phyloP scores from a whole-genome alignment of 345 rosid species.

The Acer saccharum region DNA sequence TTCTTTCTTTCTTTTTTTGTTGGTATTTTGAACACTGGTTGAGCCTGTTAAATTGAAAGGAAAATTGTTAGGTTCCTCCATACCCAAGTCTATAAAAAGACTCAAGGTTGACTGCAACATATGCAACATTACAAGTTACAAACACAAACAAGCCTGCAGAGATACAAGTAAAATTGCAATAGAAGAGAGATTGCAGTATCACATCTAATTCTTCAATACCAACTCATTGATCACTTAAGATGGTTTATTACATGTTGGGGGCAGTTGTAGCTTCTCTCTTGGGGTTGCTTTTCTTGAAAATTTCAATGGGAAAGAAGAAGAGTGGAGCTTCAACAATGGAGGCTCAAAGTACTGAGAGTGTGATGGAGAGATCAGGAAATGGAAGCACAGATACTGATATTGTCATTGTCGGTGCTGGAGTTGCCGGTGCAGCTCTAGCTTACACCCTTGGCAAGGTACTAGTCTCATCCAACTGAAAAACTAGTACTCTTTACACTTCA shows the following conservation, averaged over 20 bases:
- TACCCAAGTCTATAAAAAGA: neutral
- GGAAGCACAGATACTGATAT: neutral
- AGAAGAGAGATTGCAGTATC: neutral
- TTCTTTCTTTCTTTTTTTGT: too few relatives aligned
- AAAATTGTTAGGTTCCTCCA: too few relatives aligned
- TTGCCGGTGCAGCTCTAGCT: constrained; percentile 10
- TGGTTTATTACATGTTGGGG: constrained; percentile 12
- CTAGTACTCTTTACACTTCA: neutral
- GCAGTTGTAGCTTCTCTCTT: neutral
- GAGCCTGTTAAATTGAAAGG: neutral
- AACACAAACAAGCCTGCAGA: neutral
- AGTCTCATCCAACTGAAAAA: neutral
- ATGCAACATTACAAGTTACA: neutral
- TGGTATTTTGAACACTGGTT: neutral
- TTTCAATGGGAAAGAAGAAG: neutral
- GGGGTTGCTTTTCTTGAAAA: neutral
- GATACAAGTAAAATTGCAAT: too few relatives aligned
- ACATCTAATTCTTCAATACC: neutral
- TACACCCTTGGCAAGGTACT: constrained; percentile 8
- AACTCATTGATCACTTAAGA: neutral
- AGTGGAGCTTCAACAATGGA: neutral
- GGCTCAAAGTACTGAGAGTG: neutral
- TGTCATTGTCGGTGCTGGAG: constrained; percentile 13
- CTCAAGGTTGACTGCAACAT: neutral
- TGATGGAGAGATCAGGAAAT: neutral